Conservation (phyloP, 2,329 filamentous ascomycete genomes). For the Fusarium albosuccineum region DNA sequence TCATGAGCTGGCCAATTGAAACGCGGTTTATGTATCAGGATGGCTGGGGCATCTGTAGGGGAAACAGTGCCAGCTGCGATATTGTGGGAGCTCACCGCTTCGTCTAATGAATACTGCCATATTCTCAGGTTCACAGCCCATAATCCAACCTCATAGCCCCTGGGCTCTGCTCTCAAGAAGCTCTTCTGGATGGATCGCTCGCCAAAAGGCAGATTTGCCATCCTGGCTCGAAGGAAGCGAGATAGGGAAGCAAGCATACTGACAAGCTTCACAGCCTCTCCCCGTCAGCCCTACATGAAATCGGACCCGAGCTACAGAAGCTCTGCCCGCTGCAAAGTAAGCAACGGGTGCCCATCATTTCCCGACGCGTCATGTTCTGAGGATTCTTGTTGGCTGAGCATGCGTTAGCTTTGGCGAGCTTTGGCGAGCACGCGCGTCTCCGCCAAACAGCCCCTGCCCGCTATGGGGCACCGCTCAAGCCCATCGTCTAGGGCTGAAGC, state of each 20-base stretch:
- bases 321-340: background rate
- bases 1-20: background rate
- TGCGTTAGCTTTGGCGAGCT: conserved; percentile 28
- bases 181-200: background rate
- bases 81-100: too few species aligned
- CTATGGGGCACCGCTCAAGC: background rate
- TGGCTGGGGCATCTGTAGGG: background rate
- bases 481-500: conserved; percentile 5
- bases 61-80: too few species aligned
- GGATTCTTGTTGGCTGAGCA: conserved; percentile 21
- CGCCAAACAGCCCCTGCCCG: conserved; percentile 7
- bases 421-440: conserved; percentile 36
- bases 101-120: too few species aligned
- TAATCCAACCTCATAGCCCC: background rate
- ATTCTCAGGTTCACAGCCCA: too few species aligned
- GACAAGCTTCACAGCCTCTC: background rate
- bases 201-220: conserved; percentile 10
- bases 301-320: background rate
- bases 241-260: background rate
- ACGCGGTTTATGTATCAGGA: too few species aligned
- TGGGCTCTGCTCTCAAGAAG: background rate
- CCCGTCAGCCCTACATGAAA: conserved; percentile 8
- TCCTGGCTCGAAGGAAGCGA: background rate
- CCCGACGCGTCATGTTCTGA: background rate
- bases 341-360: background rate